These are phyloP conservation scores for Rhizopus arrhizus DNA, from an alignment of 371 early-diverging fungal genomes.

Conservation along the genomic window DNA sequence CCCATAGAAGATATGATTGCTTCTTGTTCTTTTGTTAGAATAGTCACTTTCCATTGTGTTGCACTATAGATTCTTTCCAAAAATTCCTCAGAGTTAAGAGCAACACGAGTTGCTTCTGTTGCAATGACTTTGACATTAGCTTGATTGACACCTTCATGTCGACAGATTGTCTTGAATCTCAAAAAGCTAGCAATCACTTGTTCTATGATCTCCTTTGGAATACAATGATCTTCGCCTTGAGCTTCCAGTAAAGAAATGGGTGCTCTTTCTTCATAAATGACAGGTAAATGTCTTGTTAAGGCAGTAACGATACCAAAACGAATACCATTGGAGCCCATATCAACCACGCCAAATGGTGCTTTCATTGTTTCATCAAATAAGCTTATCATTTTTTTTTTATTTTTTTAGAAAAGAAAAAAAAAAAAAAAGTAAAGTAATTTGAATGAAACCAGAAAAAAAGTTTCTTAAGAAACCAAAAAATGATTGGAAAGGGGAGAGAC, in stretches of 20 bases:
- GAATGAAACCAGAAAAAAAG: too few species aligned
- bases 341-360: slow-evolving; percentile 63
- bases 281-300: slow-evolving; percentile 62
- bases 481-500: too few species aligned
- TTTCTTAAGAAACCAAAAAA: too few species aligned
- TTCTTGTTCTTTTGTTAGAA: slow-evolving; percentile 58
- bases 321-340: slow-evolving; percentile 74
- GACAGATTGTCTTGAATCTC: slow-evolving; percentile 57
- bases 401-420: too few species aligned
- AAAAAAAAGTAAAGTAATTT: too few species aligned
- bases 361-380: slow-evolving; percentile 1
- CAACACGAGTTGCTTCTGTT: slow-evolving; percentile 66
- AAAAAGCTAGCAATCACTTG: slow-evolving; percentile 58
- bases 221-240: slow-evolving; percentile 47
- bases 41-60: slow-evolving; percentile 54
- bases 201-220: slow-evolving; percentile 55
- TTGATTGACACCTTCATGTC: slow-evolving; percentile 43
- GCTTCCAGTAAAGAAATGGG: slow-evolving; percentile 65
- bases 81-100: slow-evolving; percentile 58
- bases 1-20: slow-evolving; percentile 64
- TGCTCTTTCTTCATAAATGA: slow-evolving; percentile 65
- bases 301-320: slow-evolving; percentile 64
- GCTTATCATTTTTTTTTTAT: too few species aligned
- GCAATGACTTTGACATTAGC: slow-evolving; percentile 60
- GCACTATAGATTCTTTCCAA: slow-evolving; percentile 46